These are phyloP conservation scores for Platanthera guangdongensis DNA, from an alignment of 106 monocot species.

Conservation along the genomic window DNA sequence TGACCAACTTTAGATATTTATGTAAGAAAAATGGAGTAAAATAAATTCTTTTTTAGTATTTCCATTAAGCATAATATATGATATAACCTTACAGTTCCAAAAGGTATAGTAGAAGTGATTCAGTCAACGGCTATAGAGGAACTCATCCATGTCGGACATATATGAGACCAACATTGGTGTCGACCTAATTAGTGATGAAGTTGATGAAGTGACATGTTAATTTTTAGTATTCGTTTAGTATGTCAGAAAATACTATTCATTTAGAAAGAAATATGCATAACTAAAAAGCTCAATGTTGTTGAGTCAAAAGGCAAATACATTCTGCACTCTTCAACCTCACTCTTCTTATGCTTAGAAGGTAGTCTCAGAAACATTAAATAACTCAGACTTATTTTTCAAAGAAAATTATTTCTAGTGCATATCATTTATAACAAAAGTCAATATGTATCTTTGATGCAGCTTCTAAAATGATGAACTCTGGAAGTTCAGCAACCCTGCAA, in stretches of 20 bases:
- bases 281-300: constrained; percentile 88
- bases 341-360: constrained; percentile 80
- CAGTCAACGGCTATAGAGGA: constrained; percentile 84
- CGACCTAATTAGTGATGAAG: constrained; percentile 38
- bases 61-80: neutral
- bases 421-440: too few species aligned
- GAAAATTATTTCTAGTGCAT: too few species aligned
- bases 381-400: too few species aligned
- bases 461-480: too few species aligned
- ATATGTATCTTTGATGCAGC: too few species aligned
- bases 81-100: constrained; percentile 59
- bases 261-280: constrained; percentile 26
- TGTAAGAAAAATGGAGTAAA: constrained; percentile 10
- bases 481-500: too few species aligned
- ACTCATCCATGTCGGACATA: constrained; percentile 97
- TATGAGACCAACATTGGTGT: constrained; percentile 93
- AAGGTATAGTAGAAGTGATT: constrained; percentile 86
- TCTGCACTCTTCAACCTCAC: constrained; percentile 93
- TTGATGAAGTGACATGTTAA: neutral
- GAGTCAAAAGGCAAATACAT: constrained; percentile 90
- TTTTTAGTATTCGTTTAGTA: neutral
- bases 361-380: constrained; percentile 46
- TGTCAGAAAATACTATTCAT: neutral
- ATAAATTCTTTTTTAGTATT: neutral
- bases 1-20: constrained; percentile 86